Percentiles rank a stretch among this genome's conserved stretches.
phyloP scores from a whole-genome alignment of 2,329 filamentous ascomycete species.

The Ascochyta koolunga region DNA sequence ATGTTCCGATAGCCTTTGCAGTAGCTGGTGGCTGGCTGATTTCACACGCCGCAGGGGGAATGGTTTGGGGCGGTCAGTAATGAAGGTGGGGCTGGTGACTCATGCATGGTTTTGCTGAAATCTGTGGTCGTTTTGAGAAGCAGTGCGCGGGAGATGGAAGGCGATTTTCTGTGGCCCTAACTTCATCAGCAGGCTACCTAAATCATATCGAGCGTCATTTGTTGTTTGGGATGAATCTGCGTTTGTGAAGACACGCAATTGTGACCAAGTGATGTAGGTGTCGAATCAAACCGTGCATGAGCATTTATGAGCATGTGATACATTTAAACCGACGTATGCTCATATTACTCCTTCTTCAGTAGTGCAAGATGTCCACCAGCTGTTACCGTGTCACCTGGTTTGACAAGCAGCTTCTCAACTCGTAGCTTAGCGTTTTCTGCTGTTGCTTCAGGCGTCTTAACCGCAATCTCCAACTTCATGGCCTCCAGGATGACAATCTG shows the following conservation, averaged over 20 bases:
- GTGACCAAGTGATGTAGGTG: neutral
- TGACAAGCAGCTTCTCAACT: constrained; percentile 52
- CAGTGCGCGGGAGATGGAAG: no score
- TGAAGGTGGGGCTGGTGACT: neutral
- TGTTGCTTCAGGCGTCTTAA: constrained; percentile 44
- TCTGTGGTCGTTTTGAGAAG: neutral
- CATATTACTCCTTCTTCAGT: constrained; percentile 8
- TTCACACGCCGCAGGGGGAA: neutral
- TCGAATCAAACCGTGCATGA: no score
- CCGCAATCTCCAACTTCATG: constrained; percentile 56
- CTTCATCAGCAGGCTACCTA: neutral
- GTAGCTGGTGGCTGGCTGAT: neutral
- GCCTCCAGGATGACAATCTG: constrained; percentile 53
- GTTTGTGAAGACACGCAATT: neutral
- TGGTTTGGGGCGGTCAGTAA: neutral
- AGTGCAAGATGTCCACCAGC: constrained; percentile 46
- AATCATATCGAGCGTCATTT: neutral
- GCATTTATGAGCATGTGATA: neutral
- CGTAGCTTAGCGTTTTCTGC: constrained; percentile 27
- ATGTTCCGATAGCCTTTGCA: neutral
- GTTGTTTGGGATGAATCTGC: neutral
- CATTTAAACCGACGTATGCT: neutral
- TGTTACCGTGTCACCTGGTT: constrained; percentile 49
- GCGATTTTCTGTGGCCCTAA: neutral
- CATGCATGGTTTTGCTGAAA: neutral